Conservation (phyloP, 371 early-diverging fungal genomes). For the Rhizopus stolonifer region DNA sequence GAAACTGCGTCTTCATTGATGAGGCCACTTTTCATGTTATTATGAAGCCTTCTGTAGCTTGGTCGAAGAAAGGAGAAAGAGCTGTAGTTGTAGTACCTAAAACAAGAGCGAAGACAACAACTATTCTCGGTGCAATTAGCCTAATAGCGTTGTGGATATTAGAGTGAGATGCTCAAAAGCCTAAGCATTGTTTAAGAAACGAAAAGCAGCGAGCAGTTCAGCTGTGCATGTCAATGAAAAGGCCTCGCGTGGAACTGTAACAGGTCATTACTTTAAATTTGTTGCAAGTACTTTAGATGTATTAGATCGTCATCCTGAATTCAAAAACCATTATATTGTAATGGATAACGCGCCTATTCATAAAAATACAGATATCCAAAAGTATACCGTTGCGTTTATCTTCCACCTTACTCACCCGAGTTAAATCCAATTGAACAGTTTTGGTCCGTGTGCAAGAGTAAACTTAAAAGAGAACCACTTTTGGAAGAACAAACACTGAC, state of each 20-base stretch:
- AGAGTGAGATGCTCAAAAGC: too few relatives aligned
- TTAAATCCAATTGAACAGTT: constrained; percentile 23
- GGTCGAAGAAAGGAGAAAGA: too few relatives aligned
- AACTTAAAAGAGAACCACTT: constrained; percentile 10
- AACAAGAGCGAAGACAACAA: neutral
- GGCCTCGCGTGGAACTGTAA: too few relatives aligned
- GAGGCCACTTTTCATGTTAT: constrained; percentile 15
- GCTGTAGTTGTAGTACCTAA: too few relatives aligned
- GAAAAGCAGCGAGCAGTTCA: too few relatives aligned
- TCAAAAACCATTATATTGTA: neutral
- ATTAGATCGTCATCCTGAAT: too few relatives aligned
- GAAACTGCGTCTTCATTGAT: constrained; percentile 19
- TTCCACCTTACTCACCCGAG: constrained; percentile 17
- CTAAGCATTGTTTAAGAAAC: too few relatives aligned
- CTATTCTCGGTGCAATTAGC: too few relatives aligned
- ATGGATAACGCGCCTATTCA: constrained; percentile 6
- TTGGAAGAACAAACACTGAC: constrained; percentile 14
- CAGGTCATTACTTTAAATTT: too few relatives aligned
- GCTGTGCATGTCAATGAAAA: too few relatives aligned
- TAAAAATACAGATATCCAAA: constrained; percentile 12
- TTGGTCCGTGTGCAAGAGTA: constrained; percentile 16
- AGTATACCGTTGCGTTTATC: constrained; percentile 17
- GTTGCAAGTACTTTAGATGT: too few relatives aligned
- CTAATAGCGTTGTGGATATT: too few relatives aligned
- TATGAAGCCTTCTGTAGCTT: constrained; percentile 16